Base-by-base conservation (phyloP, 805 yeast species). In the Saccharomycopsis fermentans region DNA sequence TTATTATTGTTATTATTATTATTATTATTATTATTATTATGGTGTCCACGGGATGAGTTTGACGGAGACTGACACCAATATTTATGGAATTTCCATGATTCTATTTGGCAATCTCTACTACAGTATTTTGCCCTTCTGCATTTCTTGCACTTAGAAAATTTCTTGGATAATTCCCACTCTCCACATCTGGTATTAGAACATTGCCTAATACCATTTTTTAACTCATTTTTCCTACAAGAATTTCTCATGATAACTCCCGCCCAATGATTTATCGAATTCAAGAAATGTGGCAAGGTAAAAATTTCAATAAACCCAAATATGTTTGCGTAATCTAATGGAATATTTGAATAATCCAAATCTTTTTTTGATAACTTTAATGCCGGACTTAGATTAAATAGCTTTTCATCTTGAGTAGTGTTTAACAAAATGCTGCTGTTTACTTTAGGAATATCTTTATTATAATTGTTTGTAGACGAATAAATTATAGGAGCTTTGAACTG, bases 211-310 rank as follows among this genome's bases (percentile, higher is more conserved):
- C 97, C 97, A 17, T 92, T 92, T 59, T 86, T 79, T 50, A 78
- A 70, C 67, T 91, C 97, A 69, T 92, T 94, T 66, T 91, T 84
- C 59, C 97, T 80, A 69, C 97, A 92, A 0, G 96, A 90, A 70
- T 94, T 94, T 58, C 98, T 78, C 91, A 94, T 94, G 43, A 91
- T 90, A n/a, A 92, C 96, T 3, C 96, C 94, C 2, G 97, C 89
- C 99, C 99, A 92, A 71, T 91, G 90, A 64, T 87, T 85, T 76
- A 90, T 82, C 64, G 91, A 97, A 50, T 84, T 81, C 3, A 89
- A 82, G 64, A 86, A 81, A 53, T 77, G 73, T 56, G 79, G 76
- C 58, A 78, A 80, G 0, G 98, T 92, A 69, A 89, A 92, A 69
- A 87, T 84, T 70, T 92, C 99, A 40, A 92, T 97, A 64, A 92